Evolutionary conservation across 176 grass and related monocot species (phyloP), one percentile per base, ranked within the genome.

Genomic region (Ensete ventricosum): DNA sequence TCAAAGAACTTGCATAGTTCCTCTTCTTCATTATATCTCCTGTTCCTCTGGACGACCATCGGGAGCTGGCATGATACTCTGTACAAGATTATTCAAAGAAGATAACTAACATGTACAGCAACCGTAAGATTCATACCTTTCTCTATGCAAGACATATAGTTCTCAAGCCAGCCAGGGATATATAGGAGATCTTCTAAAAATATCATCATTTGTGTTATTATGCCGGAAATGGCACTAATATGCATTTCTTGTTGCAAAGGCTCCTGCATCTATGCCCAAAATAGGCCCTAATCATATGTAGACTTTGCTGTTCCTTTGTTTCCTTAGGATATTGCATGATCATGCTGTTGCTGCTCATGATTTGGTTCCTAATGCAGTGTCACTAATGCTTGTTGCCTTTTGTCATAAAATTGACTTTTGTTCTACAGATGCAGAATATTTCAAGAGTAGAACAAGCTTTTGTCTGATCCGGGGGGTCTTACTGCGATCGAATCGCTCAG

Each of bases 21-120:
- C 68, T 78, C 79, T 74, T 78, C 79, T 77, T 52, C 51, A 82
- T 77, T 60, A 79, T 65, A 75, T 83, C 72, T 80, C 79, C 55
- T 70, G 74, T 60, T 27, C 65, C 75, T 73, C 59, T 14, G 19
- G 67, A 20, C 0, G 48, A 11, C 48, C 16, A 11, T 10, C 11
- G 25, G 67, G 67, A 50, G 48, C 21, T 70, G 9, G 17, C 48
- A 9, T 70, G 43, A 11, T 70, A 21, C 17, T 50, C 67, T 70
- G 48, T 26, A 24, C 49, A 69, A 50, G 10, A 14, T 50, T 29
- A 50, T 51, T 1, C 67, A 70, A 70, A 43, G 1, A 14, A 70
- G 67, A 52, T 20, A 8, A 52, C 52, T 19, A 50, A 20, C 51
- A 11, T 51, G 8, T 68, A 29, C 9, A 9, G 9, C 16, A 70